phyloP scores from a whole-genome alignment of 495 filamentous ascomycete genomes.

The Geoglossum glabrum region DNA sequence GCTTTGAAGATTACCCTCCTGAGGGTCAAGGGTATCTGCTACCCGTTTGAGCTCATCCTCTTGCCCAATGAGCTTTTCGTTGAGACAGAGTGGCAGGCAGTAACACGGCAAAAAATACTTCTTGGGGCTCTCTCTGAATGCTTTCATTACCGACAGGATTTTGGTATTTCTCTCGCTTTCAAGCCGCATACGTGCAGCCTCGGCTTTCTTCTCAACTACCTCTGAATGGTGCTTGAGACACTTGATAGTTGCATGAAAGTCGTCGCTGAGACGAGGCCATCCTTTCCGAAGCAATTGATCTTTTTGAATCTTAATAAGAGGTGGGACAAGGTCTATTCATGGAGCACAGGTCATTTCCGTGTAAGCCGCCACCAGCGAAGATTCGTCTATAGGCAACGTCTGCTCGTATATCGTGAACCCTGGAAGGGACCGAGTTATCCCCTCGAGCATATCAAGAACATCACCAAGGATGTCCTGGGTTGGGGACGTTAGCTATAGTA shows the following conservation, averaged over 20 bases:
- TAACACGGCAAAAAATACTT: neutral
- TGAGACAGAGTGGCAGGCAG: neutral
- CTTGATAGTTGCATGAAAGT: constrained; percentile 2
- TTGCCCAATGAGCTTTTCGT: neutral
- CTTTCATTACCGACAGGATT: constrained; percentile 7
- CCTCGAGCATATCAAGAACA: constrained; percentile 14
- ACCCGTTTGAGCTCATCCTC: neutral
- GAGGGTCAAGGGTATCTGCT: neutral
- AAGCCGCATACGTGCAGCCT: constrained; percentile 9
- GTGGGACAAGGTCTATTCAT: too few species aligned
- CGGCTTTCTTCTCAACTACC: constrained; percentile 11
- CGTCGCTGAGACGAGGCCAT: neutral
- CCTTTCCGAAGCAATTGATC: neutral
- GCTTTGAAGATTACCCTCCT: neutral
- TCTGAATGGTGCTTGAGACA: constrained; percentile 3
- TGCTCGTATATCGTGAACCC: constrained; percentile 9
- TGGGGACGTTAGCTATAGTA: constrained; percentile 1
- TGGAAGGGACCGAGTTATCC: constrained; percentile 10
- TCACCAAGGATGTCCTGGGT: constrained; percentile 9
- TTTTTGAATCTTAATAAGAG: neutral
- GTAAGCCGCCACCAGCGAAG: constrained; percentile 11
- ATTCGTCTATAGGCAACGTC: constrained; percentile 9
- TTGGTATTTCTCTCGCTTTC: constrained; percentile 11
- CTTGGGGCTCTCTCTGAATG: neutral
- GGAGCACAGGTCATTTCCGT: constrained; percentile 11